phyloP scores from a whole-genome alignment of 2,329 filamentous ascomycete genomes.

The Blastomyces percursus region DNA sequence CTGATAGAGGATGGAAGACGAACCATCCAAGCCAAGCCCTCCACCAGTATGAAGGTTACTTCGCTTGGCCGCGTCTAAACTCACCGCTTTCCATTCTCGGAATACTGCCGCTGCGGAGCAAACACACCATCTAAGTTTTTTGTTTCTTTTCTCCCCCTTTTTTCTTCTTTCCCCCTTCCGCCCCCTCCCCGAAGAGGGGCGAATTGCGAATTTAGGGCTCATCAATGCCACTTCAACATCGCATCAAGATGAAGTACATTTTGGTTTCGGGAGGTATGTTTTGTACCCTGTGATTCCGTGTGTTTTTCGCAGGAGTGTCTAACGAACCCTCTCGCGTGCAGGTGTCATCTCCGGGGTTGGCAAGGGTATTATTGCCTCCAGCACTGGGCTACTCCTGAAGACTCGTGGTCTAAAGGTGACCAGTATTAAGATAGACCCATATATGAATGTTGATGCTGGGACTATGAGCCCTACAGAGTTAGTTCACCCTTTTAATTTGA shows the following conservation, averaged over 20 bases:
- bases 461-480: slow-evolving; percentile 58
- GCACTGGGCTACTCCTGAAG: slow-evolving; percentile 68
- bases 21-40: no score
- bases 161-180: not conserved
- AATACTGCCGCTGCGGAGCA: not conserved
- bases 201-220: not conserved
- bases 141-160: not conserved
- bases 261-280: slow-evolving; percentile 63
- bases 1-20: no score
- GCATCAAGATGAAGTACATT: slow-evolving; percentile 63
- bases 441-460: slow-evolving; percentile 67
- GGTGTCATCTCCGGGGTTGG: slow-evolving; percentile 43
- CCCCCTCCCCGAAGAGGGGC: slow-evolving; percentile 2
- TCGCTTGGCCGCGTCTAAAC: no score
- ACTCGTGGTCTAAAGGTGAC: slow-evolving; percentile 65
- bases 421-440: slow-evolving; percentile 60
- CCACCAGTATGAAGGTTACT: no score
- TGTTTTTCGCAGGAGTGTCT: not conserved
- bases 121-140: not conserved
- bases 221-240: not conserved
- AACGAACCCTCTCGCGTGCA: slow-evolving; percentile 12
- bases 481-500: slow-evolving; percentile 15
- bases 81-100: slow-evolving; percentile 4
- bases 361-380: slow-evolving; percentile 60
- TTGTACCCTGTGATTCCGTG: not conserved